Base-by-base conservation (phyloP, 352 stramenopile genomes). In the Elongisporangium undulatum region DNA sequence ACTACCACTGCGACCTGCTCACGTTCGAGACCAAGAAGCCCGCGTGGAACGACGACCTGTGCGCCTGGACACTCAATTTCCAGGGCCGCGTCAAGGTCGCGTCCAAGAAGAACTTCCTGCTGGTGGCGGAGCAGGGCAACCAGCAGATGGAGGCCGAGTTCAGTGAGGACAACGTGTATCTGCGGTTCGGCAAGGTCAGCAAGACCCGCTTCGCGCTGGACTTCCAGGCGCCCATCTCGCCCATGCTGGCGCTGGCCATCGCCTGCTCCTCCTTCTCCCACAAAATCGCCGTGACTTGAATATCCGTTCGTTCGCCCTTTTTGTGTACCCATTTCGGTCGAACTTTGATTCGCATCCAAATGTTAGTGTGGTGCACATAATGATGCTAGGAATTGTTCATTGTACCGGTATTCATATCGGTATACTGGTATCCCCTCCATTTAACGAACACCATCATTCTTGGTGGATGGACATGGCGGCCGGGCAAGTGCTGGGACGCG, bases 61-160 rank as follows among this genome's bases (percentile, higher is more conserved):
- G 80, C 15, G 87, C 87, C 1, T 97, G 89, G 89, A 96, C 87
- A 45, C 71, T 97, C 55, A 95, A 95, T 61, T 97, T 97, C 62
- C 75, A 94, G 49, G 89, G 89, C 5, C 85, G 89, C 29, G 89
- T 96, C 4, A 96, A 96, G 59, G 60, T 90, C 20, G 76, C 89
- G n/a, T 95, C 84, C n/a, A 97, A 97, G 56, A 97, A 97, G 64
- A 97, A 97, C 59, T 96, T 97, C 53, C 57, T 95, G 26, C 70
- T 97, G 2, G 76, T 88, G 2, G 64, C 69, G 0, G 75, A 79
- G 26, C 69, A 86, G 13, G 81, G 71, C 26, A 84, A 84, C 45
- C 70, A 85, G 17, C 67, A 74, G 24, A 82, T 81, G 48, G 78
- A 87, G 51, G 64, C 71, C 8, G 69, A 81, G 51, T 80, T 80